Conservation (phyloP, 495 filamentous ascomycete genomes). For the Neurospora terricola region DNA sequence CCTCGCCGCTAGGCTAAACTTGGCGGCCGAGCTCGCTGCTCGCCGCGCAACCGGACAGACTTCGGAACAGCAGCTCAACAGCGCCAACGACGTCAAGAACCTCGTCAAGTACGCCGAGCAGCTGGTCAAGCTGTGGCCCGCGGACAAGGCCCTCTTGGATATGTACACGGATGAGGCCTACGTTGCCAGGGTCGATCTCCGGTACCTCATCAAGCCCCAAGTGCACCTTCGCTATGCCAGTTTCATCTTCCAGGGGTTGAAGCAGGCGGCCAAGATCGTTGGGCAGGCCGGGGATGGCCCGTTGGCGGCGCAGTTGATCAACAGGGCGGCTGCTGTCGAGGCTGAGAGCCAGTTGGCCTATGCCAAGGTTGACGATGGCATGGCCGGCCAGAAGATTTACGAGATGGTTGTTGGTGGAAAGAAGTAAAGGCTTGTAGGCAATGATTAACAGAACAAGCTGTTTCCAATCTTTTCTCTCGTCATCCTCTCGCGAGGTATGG, state of each 20-base stretch:
- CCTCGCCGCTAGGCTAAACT: conserved; percentile 26
- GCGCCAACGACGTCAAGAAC: conserved; percentile 9
- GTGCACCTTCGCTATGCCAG: conserved; percentile 17
- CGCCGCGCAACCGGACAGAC: conserved; percentile 10
- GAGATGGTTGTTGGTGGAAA: background rate
- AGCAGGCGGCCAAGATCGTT: conserved; percentile 25
- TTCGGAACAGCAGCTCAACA: background rate
- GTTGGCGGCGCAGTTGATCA: conserved; percentile 21
- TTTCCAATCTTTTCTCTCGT: background rate
- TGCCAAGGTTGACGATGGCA: background rate
- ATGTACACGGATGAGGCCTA: conserved; percentile 22
- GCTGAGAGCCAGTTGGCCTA: conserved; percentile 15
- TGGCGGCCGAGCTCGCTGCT: conserved; percentile 25
- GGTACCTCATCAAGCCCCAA: conserved; percentile 18
- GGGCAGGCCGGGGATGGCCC: conserved; percentile 7
- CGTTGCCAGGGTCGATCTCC: conserved; percentile 3
- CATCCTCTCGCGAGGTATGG: background rate
- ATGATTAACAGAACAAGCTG: background rate
- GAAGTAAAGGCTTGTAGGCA: background rate
- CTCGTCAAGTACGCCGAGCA: conserved; percentile 26
- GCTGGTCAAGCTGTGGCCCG: conserved; percentile 28
- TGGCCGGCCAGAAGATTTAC: conserved; percentile 13
- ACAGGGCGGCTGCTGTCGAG: conserved; percentile 17
- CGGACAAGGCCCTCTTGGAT: conserved; percentile 18
- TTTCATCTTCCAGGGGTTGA: conserved; percentile 32